Percentiles rank a stretch among this genome's conserved stretches.
phyloP scores from a whole-genome alignment of 768 basidiomycete genomes.

The Tephrocybe sp. region DNA sequence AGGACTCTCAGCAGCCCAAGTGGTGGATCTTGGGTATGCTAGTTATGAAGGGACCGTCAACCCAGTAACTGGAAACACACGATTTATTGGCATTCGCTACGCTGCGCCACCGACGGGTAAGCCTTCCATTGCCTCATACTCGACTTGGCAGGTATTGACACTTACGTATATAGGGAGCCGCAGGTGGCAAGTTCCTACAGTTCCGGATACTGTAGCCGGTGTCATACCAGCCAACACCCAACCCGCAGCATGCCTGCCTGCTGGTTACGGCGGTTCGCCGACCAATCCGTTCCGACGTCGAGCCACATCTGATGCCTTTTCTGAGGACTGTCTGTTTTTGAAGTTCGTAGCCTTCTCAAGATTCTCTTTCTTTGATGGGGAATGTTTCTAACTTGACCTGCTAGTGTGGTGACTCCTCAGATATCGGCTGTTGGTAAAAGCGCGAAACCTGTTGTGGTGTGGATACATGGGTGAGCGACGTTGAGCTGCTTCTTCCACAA shows the following conservation, averaged over 20 bases:
- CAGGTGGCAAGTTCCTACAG: conserved; percentile 20
- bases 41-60: conserved; percentile 25
- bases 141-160: too few relatives aligned
- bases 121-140: too few relatives aligned
- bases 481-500: neutral
- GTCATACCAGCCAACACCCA: neutral
- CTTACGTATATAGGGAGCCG: conserved; percentile 18
- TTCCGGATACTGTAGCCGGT: neutral
- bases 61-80: conserved; percentile 11
- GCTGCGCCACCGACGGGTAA: conserved; percentile 31
- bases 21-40: conserved; percentile 30
- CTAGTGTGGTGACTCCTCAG: conserved; percentile 4
- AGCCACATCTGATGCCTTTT: neutral
- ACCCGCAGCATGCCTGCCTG: neutral
- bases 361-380: neutral
- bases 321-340: conserved; percentile 34
- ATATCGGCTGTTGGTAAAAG: neutral
- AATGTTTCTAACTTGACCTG: neutral
- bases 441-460: conserved; percentile 20
- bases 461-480: conserved; percentile 23
- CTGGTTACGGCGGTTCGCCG: neutral
- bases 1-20: conserved; percentile 4
- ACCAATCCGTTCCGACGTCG: conserved; percentile 1
- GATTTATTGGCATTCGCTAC: conserved; percentile 32
- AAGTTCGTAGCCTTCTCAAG: conserved; percentile 23